Evolutionary conservation across 495 filamentous ascomycete genomes (phyloP).

Genomic region (Hypoxylon trugodes): DNA sequence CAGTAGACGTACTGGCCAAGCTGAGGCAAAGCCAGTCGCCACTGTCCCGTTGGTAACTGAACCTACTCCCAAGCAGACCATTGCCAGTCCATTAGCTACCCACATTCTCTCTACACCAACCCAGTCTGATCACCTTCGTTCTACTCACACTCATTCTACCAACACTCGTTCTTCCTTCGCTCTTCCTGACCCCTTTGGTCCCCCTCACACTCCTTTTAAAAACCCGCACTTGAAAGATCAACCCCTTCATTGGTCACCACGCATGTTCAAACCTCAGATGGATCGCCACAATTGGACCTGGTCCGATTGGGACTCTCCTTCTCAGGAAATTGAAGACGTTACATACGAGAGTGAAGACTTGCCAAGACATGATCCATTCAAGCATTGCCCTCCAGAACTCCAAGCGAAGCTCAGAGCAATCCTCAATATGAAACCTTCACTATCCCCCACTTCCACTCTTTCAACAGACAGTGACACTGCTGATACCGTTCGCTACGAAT

Average conservation of each 20-base stretch:
- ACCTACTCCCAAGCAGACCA: neutral
- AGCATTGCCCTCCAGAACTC: conserved; percentile 1
- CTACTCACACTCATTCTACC: neutral
- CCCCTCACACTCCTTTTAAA: conserved; percentile 24
- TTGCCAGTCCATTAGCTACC: neutral
- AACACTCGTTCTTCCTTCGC: too few relatives aligned
- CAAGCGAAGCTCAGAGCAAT: conserved; percentile 5
- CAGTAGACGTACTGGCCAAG: neutral
- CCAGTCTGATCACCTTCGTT: neutral
- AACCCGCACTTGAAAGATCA: conserved; percentile 25
- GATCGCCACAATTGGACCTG: conserved; percentile 33
- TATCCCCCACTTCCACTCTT: neutral
- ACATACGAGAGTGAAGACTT: conserved; percentile 21
- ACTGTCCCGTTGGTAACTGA: neutral
- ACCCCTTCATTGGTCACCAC: conserved; percentile 32
- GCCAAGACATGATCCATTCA: conserved; percentile 8
- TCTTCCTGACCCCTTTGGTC: too few relatives aligned
- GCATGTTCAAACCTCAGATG: conserved; percentile 32
- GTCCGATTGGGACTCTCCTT: conserved; percentile 38
- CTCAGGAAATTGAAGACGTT: conserved; percentile 27
- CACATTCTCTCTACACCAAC: neutral
- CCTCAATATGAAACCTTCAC: conserved; percentile 1
- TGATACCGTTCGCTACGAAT: conserved; percentile 19
- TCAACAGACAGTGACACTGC: conserved; percentile 5
- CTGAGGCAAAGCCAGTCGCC: neutral